Percentiles rank a stretch among this genome's conserved stretches.
Conservation (phyloP, 108 stramenopile genomes). For the Nannochloropsis gaditana region DNA sequence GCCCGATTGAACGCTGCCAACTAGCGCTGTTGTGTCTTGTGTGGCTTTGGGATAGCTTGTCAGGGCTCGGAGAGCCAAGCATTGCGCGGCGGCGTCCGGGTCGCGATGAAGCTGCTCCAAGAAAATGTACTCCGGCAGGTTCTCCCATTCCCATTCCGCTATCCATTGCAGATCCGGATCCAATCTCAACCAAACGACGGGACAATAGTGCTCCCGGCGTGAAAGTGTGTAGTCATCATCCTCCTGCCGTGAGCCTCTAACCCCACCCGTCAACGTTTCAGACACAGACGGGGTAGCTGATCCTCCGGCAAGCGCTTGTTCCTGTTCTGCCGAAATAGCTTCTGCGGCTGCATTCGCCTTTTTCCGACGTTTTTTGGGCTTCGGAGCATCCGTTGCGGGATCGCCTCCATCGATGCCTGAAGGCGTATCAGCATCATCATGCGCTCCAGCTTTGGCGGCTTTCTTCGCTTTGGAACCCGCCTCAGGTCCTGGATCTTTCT, state of each 20-base stretch:
- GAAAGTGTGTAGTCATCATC: not conserved
- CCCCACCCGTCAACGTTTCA: not conserved
- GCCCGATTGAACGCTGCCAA: not conserved
- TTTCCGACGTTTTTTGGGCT: not conserved
- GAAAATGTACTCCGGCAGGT: not conserved
- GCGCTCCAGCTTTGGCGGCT: not conserved
- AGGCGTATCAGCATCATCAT: not conserved
- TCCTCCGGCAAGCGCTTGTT: not conserved
- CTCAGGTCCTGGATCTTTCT: not conserved
- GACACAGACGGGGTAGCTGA: not conserved
- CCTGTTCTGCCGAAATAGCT: not conserved
- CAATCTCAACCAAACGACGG: not conserved
- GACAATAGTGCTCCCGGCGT: not conserved
- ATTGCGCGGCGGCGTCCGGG: not conserved
- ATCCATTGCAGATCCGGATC: slow-evolving; percentile 13
- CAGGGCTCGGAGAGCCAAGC: not conserved
- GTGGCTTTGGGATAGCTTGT: not conserved
- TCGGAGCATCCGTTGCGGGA: not conserved
- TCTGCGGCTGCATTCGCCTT: not conserved
- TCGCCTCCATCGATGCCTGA: not conserved
- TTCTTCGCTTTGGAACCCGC: not conserved
- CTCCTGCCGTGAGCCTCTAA: not conserved
- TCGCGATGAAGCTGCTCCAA: slow-evolving; percentile 8
- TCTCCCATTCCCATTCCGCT: slow-evolving; percentile 19
- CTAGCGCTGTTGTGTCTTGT: not conserved